Conservation (phyloP, 108 stramenopile species). For the Conticribra guillardii region DNA sequence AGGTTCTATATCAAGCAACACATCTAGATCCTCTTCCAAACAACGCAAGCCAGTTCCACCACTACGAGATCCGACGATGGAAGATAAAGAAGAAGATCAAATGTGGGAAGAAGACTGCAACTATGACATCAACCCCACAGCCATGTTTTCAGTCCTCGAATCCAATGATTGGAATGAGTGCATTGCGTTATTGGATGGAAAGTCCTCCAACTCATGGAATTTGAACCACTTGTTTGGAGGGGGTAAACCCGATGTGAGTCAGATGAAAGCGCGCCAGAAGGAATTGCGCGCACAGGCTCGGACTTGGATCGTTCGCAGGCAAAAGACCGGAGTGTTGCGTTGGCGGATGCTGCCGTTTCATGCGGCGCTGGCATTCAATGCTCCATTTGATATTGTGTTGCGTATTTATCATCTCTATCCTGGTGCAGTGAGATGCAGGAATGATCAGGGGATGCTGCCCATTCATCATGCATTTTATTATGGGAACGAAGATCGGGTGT, state of each 20-base stretch:
- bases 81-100: slow-evolving; percentile 40
- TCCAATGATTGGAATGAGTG: slow-evolving; percentile 69
- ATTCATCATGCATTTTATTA: slow-evolving; percentile 64
- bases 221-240: slow-evolving; percentile 29
- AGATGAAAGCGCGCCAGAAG: slow-evolving; percentile 30
- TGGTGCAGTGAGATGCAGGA: slow-evolving; percentile 56
- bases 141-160: slow-evolving; percentile 68
- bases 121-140: slow-evolving; percentile 75
- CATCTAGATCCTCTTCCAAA: slow-evolving; percentile 8
- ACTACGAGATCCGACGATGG: slow-evolving; percentile 41
- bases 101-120: slow-evolving; percentile 57
- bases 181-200: slow-evolving; percentile 42
- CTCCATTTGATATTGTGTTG: slow-evolving; percentile 60
- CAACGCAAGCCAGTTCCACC: slow-evolving; percentile 47
- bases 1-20: not conserved
- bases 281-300: slow-evolving; percentile 49
- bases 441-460: slow-evolving; percentile 68
- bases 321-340: slow-evolving; percentile 50
- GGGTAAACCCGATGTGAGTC: slow-evolving; percentile 8
- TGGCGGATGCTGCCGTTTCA: slow-evolving; percentile 77
- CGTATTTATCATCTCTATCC: slow-evolving; percentile 59
- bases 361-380: slow-evolving; percentile 63
- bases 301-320: slow-evolving; percentile 78
- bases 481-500: slow-evolving; percentile 51
- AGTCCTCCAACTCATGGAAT: slow-evolving; percentile 29